phyloP scores from a whole-genome alignment of 805 yeast genomes.

The Maudiozyma bulderi region DNA sequence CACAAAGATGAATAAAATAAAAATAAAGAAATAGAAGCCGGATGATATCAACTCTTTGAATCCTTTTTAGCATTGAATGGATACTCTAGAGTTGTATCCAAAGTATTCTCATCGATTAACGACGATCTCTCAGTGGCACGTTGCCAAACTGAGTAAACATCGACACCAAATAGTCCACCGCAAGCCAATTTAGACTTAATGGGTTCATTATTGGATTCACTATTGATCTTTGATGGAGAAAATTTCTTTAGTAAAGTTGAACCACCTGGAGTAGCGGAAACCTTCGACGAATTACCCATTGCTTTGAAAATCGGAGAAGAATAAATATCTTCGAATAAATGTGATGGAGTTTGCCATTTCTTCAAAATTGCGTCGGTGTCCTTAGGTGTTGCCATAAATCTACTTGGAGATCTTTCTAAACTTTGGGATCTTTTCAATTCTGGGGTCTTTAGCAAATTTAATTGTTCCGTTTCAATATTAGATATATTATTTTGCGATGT shows the following conservation, averaged over 20 bases:
- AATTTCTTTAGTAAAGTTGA: conserved; percentile 5
- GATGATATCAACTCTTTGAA: not conserved
- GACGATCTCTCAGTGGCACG: conserved; percentile 18
- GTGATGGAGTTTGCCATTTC: conserved; percentile 29
- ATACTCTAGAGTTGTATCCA: not conserved
- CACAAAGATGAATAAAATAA: not conserved
- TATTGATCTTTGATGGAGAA: conserved; percentile 12
- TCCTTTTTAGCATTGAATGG: not conserved
- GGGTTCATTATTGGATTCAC: conserved; percentile 6
- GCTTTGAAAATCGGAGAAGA: conserved; percentile 26
- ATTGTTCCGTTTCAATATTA: not conserved
- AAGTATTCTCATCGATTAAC: not conserved
- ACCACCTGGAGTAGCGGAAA: conserved; percentile 13
- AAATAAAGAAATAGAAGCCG: not conserved
- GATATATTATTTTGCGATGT: not conserved
- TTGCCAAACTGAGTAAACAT: conserved; percentile 29
- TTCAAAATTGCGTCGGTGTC: conserved; percentile 15
- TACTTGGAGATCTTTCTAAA: conserved; percentile 18
- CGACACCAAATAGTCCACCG: conserved; percentile 28
- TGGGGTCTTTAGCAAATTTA: conserved; percentile 15
- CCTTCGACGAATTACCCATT: conserved; percentile 10
- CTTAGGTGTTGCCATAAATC: conserved; percentile 18
- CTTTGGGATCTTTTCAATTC: conserved; percentile 9
- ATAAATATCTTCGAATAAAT: conserved; percentile 26
- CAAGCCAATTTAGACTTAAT: conserved; percentile 19